Percentiles rank a stretch among this genome's conserved stretches.
Conservation (phyloP, 768 basidiomycete genomes). For the Tubosaeta sp. region DNA sequence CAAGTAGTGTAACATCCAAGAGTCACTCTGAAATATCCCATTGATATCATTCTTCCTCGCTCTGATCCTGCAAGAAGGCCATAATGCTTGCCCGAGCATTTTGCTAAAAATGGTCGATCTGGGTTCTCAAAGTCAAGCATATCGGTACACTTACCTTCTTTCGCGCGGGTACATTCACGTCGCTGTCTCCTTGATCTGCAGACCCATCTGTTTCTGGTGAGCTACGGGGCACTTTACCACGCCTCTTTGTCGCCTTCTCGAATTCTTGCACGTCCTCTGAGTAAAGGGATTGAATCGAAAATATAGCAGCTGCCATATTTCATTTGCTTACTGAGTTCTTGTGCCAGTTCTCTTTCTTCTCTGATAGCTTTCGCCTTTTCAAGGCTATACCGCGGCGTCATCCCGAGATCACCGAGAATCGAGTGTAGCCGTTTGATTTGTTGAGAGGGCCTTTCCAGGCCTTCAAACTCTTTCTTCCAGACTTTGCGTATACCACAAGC, state of each 20-base stretch:
- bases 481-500: conserved; percentile 76
- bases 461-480: conserved; percentile 73
- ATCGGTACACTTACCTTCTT: conserved; percentile 36
- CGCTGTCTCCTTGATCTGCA: conserved; percentile 31
- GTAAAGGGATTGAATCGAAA: neutral
- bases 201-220: conserved; percentile 22
- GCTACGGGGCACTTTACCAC: conserved; percentile 15
- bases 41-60: conserved; percentile 43
- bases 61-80: conserved; percentile 70
- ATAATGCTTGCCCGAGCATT: conserved; percentile 58
- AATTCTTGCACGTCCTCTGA: conserved; percentile 77
- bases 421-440: conserved; percentile 64
- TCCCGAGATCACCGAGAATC: conserved; percentile 70
- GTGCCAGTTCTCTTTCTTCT: conserved; percentile 66
- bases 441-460: conserved; percentile 48
- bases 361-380: conserved; percentile 79
- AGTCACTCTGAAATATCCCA: neutral
- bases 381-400: conserved; percentile 71
- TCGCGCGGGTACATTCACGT: conserved; percentile 32
- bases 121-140: neutral
- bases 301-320: neutral
- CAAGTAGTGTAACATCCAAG: neutral
- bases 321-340: conserved; percentile 64
- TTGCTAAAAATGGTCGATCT: conserved; percentile 22
- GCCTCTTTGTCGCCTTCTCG: conserved; percentile 43